Base-by-base conservation (phyloP, 257 asterid genomes). In the Jasminum sambac region DNA sequence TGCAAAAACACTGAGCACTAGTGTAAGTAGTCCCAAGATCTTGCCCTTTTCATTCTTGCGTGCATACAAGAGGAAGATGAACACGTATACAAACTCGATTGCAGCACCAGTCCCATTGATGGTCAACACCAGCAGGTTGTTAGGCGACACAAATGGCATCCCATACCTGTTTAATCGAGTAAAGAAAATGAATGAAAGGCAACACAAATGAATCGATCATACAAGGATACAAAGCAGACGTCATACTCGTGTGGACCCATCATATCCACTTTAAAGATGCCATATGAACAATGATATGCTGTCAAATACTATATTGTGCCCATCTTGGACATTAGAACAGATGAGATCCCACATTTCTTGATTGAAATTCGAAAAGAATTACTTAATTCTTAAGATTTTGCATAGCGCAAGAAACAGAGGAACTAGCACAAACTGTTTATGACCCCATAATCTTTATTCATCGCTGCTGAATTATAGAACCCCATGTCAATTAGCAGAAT, bases 121-220 rank as follows among this genome's bases (percentile, higher is more conserved):
- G 2, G 91, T 86, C 1, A 96, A 87, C 12, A 93, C 89, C 0
- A 89, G 81, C 59, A 93, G 44, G 75, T 93, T 93, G 83, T 93
- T 77, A 3, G 90, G 89, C n/a, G 98, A 90, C 73, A 93, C 96
- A 72, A 93, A 90, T 1, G 97, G 96, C 80, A 89, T 64, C 3
- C 96, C 98, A 43, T 93, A 93, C 97, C 98, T 93, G 76, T 61
- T 48, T 69, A 63, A 61, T 69, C 68, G 69, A 71, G 42, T 72
- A 42, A 73, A 34, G 6, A 26, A 62, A 42, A 69, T 52, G 34
- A 36, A 26, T 13, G n/a, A 44, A 58, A 61, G 2, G 48, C 40
- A 38, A 44, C 12, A 71, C 44, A 61, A 62, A 61, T n/a, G 60
- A 50, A 50, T 50, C 11, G 5, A 50, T 6, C 6, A 12, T 19